phyloP scores from a whole-genome alignment of 75 land plant genomes.

The Sequoia sempervirens region DNA sequence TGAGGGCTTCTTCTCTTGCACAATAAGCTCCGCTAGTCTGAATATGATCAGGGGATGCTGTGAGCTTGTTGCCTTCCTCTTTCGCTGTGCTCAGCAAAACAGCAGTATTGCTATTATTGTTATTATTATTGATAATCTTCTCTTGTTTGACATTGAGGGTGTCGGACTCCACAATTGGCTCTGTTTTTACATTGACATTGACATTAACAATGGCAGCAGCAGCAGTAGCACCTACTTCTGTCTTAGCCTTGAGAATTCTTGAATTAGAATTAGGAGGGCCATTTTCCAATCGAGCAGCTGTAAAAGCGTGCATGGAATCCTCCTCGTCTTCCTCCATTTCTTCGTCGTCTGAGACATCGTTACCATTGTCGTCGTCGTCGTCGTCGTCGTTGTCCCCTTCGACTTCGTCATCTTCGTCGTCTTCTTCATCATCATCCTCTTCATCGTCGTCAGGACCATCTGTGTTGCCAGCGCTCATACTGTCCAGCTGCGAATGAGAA shows the following conservation, averaged over 20 bases:
- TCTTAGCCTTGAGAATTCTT: slow-evolving; percentile 5
- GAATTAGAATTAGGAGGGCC: slow-evolving; percentile 10
- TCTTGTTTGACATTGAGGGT: slow-evolving; percentile 21
- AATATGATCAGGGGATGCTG: slow-evolving; percentile 61
- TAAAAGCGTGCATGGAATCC: slow-evolving; percentile 73
- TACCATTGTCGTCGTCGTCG: slow-evolving; percentile 28
- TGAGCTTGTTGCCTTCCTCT: slow-evolving; percentile 63
- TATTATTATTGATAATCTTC: slow-evolving; percentile 37
- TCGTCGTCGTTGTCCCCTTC: slow-evolving; percentile 45
- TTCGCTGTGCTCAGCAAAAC: slow-evolving; percentile 38
- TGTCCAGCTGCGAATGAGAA: slow-evolving; percentile 35
- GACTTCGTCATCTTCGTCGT: slow-evolving; percentile 33
- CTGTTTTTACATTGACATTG: slow-evolving; percentile 9
- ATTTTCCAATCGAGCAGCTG: slow-evolving; percentile 67
- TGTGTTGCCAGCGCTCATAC: slow-evolving; percentile 27
- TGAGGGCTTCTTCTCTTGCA: slow-evolving; percentile 88
- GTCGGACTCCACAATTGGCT: not conserved
- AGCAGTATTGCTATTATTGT: slow-evolving; percentile 18
- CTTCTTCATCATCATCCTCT: slow-evolving; percentile 41
- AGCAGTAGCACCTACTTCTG: not conserved
- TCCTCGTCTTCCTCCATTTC: slow-evolving; percentile 39
- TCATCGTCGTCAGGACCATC: slow-evolving; percentile 34
- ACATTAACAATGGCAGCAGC: not conserved
- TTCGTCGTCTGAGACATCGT: slow-evolving; percentile 53
- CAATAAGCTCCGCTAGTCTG: slow-evolving; percentile 97